These are phyloP conservation scores for Ocimum tenuiflorum DNA, from an alignment of 257 asterid species.

Conservation along the genomic window DNA sequence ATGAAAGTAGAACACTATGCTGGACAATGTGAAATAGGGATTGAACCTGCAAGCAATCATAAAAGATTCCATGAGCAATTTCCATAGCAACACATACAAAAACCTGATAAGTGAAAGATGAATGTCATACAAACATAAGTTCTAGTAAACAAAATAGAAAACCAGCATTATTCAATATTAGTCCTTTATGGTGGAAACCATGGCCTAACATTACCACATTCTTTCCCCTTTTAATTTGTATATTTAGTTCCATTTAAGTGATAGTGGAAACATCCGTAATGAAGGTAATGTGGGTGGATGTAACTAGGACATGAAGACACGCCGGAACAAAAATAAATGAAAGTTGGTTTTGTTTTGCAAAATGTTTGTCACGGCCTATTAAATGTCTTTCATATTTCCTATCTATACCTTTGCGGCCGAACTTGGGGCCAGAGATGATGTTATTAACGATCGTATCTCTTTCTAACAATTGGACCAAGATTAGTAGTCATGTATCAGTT, in stretches of 20 bases:
- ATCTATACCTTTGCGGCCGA: too few relatives aligned
- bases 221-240: neutral
- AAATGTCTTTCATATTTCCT: too few relatives aligned
- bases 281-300: too few relatives aligned
- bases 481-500: too few relatives aligned
- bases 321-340: too few relatives aligned
- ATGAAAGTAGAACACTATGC: neutral
- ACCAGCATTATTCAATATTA: neutral
- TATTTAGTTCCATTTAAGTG: neutral
- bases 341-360: too few relatives aligned
- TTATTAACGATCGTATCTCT: too few relatives aligned
- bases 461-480: too few relatives aligned
- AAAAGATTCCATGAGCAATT: constrained; percentile 6
- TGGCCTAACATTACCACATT: too few relatives aligned
- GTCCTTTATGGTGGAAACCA: neutral
- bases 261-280: too few relatives aligned
- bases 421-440: too few relatives aligned
- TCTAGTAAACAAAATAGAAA: neutral
- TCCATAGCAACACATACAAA: neutral
- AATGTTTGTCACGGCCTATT: too few relatives aligned
- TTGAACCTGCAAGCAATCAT: constrained; percentile 21
- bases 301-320: neutral
- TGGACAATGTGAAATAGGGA: neutral
- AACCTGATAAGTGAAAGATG: neutral
- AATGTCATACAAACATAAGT: neutral